These are phyloP conservation scores for Singerocomus inundabilis DNA, from an alignment of 1,284 basidiomycete genomes.

Conservation along the genomic window DNA sequence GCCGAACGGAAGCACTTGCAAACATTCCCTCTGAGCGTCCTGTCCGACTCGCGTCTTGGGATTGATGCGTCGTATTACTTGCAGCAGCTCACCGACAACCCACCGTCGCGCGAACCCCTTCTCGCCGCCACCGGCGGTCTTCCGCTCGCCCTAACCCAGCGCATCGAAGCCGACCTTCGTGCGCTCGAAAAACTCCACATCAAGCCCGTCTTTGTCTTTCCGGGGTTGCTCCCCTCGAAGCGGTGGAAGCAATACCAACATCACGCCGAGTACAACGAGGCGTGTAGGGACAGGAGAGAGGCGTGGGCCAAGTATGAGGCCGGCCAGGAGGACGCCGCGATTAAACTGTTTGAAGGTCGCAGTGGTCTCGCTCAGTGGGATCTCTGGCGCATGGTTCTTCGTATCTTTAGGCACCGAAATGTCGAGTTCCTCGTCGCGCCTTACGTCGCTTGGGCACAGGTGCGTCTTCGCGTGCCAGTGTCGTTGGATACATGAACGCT, in stretches of 20 bases:
- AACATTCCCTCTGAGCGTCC: conserved; percentile 76
- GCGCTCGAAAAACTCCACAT: conserved; percentile 87
- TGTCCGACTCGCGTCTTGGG: conserved; percentile 92
- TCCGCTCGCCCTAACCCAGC: conserved; percentile 79
- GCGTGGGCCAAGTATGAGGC: conserved; percentile 91
- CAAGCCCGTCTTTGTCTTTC: conserved; percentile 98
- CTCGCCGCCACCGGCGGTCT: conserved; percentile 93
- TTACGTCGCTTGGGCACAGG: conserved; percentile 93
- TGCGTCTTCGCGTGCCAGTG: conserved; percentile 40
- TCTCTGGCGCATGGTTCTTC: conserved; percentile 87
- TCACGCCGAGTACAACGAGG: conserved; percentile 64
- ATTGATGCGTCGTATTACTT: conserved; percentile 97
- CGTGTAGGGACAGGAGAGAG: conserved; percentile 71
- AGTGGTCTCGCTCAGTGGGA: conserved; percentile 76
- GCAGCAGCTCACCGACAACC: conserved; percentile 72
- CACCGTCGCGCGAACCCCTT: conserved; percentile 82
- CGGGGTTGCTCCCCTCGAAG: conserved; percentile 75
- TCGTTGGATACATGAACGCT: too few relatives aligned
- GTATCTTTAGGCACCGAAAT: conserved; percentile 92
- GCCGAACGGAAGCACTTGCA: conserved; percentile 85
- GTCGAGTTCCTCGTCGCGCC: conserved; percentile 97
- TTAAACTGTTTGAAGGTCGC: conserved; percentile 74
- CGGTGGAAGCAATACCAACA: conserved; percentile 57
- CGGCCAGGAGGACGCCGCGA: conserved; percentile 84
- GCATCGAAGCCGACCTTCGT: conserved; percentile 91